Evolutionary conservation across 2,329 filamentous ascomycete genomes (phyloP), one percentile per base, ranked within the genome.

Genomic region (Verticillium nonalfalfae): DNA sequence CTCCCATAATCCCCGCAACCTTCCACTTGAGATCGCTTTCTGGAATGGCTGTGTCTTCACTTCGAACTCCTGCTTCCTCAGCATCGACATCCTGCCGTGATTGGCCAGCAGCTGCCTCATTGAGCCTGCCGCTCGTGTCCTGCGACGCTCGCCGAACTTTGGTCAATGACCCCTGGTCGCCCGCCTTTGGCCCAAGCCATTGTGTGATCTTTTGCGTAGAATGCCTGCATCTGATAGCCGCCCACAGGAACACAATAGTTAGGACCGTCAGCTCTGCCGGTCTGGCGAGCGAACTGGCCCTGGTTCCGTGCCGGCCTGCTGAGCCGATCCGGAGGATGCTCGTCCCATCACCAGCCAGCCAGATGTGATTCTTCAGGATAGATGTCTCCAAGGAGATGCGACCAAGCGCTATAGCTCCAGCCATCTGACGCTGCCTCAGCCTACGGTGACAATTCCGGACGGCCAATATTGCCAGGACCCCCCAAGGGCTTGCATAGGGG

Each of bases 331-430:
- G 67, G 15, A 86, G 73, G n/a, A 81, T 65, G 0, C 79, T 80
- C 45, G 77, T 78, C 7, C 79, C 78, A 66, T 86, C 81, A 9
- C 78, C 81, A 9, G 81, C 82, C 34, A 86, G 76, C 83, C 81
- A 85, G 62, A 85, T 78, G 68, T 87, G 85, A 66, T 80, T 79
- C 65, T 85, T 82, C 62, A 86, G 70, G 7, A 84, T 74, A 66
- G 83, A 85, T 3, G 81, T 78, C 67, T 85, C 84, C 7, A 84
- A 74, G 1, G 81, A 82, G 59, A 78, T 78, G 3, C 74, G 73
- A 2, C 84, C 83, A 1, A 86, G 69, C 73, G 77, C 81, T 1
- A 80, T 78, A 59, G 84, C 83, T 2, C 78, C 66, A 1, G 65
- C 66, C 9, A 80, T 78, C 65, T 83, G 74, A 56, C 73, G 70